Base-by-base conservation (phyloP, 306 rosid species). In the Coriaria nepalensis region DNA sequence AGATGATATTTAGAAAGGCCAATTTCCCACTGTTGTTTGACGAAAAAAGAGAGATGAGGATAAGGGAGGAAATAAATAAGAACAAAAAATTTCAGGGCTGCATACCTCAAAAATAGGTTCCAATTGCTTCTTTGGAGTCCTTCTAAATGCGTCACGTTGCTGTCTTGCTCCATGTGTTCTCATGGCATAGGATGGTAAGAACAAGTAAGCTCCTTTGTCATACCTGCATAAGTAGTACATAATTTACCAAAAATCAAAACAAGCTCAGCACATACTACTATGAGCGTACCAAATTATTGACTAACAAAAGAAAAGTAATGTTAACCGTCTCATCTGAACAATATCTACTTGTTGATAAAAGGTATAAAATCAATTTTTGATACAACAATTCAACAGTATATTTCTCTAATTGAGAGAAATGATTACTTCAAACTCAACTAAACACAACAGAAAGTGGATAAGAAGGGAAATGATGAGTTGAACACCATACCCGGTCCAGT, bases 131-230 rank as follows among this genome's bases (percentile, higher is more conserved):
- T 35, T 65, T 11, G 92, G 65, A 51, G 94, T 57, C 65, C 92
- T 73, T 70, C 75, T 90, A 65, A 90, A 67, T 43, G 81, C 77
- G 60, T 81, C 73, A n/a, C 95, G 84, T 57, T 81, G 98, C 68
- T 85, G 98, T 61, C 64, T 90, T 4, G 98, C 94, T 55, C 95
- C 97, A 73, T 85, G 98, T 39, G 69, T 79, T 66, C 98, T 75
- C 98, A 90, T 90, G 10, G 79, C 76, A 61, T 90, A 69, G 4
- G 98, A 90, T 58, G 98, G 95, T 68, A 90, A 68, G 79, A 74
- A 79, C 44, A 90, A 69, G 80, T 84, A 64, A 62, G 92, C 98
- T 56, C 98, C 98, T 77, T 50, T 80, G 63, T 81, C 95, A 58
- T 79, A 85, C 64, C 98, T 90, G 66, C 56, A 50, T 70, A 44